phyloP scores from a whole-genome alignment of 768 basidiomycete species.

The Vararia minispora region DNA sequence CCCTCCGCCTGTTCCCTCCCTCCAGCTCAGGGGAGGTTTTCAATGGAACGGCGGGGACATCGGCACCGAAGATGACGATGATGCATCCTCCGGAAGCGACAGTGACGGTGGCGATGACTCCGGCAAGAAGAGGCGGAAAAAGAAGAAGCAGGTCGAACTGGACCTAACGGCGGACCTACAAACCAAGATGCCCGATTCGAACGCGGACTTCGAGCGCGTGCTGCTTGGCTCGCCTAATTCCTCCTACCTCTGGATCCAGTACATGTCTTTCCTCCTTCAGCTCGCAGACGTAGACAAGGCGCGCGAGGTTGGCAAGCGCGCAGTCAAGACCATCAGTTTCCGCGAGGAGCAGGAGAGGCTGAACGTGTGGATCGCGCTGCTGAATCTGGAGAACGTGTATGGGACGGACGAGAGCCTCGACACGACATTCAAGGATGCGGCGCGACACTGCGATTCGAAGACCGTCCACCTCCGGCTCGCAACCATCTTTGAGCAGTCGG shows the following conservation, averaged over 20 bases:
- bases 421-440: slow-evolving; percentile 81
- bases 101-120: slow-evolving; percentile 33
- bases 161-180: slow-evolving; percentile 87
- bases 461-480: slow-evolving; percentile 80
- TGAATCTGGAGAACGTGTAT: slow-evolving; percentile 91
- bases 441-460: slow-evolving; percentile 85
- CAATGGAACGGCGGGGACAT: slow-evolving; percentile 47
- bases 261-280: slow-evolving; percentile 97
- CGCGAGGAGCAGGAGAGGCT: slow-evolving; percentile 93
- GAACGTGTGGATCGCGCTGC: slow-evolving; percentile 94
- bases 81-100: slow-evolving; percentile 37
- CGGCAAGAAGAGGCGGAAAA: slow-evolving; percentile 54
- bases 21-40: slow-evolving; percentile 53
- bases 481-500: slow-evolving; percentile 72
- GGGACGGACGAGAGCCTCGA: slow-evolving; percentile 78
- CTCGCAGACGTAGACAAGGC: slow-evolving; percentile 97
- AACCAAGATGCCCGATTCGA: slow-evolving; percentile 76
- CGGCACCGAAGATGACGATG: slow-evolving; percentile 26
- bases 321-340: slow-evolving; percentile 81
- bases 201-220: slow-evolving; percentile 87
- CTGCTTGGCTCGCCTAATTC: slow-evolving; percentile 93
- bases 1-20: slow-evolving; percentile 20
- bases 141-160: slow-evolving; percentile 60
- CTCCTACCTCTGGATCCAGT: slow-evolving; percentile 97
- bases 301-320: slow-evolving; percentile 74